Percentiles rank a stretch among this genome's conserved stretches.
These are phyloP conservation scores for Aspergillus sp. DNA, from an alignment of 2,329 filamentous ascomycete genomes.

Conservation along the genomic window DNA sequence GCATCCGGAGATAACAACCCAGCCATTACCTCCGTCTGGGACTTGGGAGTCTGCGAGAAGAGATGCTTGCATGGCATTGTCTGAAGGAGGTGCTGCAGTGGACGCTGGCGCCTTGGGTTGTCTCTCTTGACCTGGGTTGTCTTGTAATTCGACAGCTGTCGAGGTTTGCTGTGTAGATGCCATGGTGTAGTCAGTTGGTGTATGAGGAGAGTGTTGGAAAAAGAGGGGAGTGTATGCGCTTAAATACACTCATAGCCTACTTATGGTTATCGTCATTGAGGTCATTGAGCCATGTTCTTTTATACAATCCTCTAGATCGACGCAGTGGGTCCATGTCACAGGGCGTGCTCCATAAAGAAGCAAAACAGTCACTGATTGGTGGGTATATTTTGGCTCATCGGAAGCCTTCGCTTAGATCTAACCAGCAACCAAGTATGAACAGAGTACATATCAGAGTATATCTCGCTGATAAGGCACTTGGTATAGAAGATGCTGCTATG, in stretches of 20 bases:
- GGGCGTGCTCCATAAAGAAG: neutral
- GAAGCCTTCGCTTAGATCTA: too few species aligned
- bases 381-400: neutral
- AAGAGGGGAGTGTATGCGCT: too few species aligned
- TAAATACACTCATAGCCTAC: too few species aligned
- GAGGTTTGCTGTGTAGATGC: neutral
- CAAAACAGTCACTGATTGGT: neutral
- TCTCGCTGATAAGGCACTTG: too few species aligned
- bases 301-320: neutral
- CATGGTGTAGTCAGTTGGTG: neutral
- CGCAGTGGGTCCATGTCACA: neutral
- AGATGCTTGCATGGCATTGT: slow-evolving; percentile 39
- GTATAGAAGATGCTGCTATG: too few species aligned
- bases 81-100: slow-evolving; percentile 3
- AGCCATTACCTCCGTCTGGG: slow-evolving; percentile 24
- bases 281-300: neutral
- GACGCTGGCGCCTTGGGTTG: neutral
- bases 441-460: too few species aligned
- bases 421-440: too few species aligned
- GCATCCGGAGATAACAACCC: slow-evolving; percentile 45
- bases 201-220: too few species aligned
- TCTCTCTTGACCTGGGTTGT: neutral
- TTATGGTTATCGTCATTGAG: neutral
- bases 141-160: neutral
- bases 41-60: slow-evolving; percentile 39